Evolutionary conservation across 768 basidiomycete species (phyloP).

Genomic region (Pulveroboletus ravenelii): DNA sequence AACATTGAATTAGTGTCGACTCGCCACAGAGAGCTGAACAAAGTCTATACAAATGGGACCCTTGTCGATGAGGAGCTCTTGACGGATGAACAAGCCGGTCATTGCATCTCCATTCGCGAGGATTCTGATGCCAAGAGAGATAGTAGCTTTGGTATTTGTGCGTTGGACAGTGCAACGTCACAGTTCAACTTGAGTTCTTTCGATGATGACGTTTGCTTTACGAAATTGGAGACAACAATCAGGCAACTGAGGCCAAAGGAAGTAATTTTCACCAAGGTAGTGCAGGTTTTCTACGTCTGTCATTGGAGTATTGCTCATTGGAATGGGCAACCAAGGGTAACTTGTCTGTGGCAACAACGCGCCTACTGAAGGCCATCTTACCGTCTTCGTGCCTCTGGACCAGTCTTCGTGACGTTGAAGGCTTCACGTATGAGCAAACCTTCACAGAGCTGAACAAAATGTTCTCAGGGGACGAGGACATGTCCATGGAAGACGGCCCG

Average conservation of each 20-base stretch:
- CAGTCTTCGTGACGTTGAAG: constrained; percentile 76
- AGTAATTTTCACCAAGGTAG: constrained; percentile 83
- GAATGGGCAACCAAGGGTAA: constrained; percentile 55
- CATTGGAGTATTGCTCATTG: neutral
- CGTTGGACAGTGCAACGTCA: constrained; percentile 91
- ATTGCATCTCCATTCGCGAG: constrained; percentile 88
- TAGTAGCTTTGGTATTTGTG: constrained; percentile 80
- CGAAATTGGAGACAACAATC: constrained; percentile 89
- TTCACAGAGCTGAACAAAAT: constrained; percentile 62
- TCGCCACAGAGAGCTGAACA: constrained; percentile 71
- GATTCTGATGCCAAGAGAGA: constrained; percentile 31
- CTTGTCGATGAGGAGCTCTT: constrained; percentile 87
- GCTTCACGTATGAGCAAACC: constrained; percentile 69
- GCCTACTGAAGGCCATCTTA: constrained; percentile 76
- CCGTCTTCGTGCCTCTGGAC: constrained; percentile 88
- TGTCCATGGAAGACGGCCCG: constrained; percentile 41
- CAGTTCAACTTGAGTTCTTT: constrained; percentile 90
- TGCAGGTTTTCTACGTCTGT: neutral
- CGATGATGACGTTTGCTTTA: constrained; percentile 88
- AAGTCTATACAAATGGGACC: constrained; percentile 95
- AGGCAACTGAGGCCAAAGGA: constrained; percentile 90
- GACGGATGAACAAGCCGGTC: constrained; percentile 89
- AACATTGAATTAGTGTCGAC: neutral
- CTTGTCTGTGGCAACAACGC: constrained; percentile 74
- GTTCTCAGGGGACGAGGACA: constrained; percentile 47